phyloP scores from a whole-genome alignment of 2,329 filamentous ascomycete genomes.

The Neonectria magnoliae region DNA sequence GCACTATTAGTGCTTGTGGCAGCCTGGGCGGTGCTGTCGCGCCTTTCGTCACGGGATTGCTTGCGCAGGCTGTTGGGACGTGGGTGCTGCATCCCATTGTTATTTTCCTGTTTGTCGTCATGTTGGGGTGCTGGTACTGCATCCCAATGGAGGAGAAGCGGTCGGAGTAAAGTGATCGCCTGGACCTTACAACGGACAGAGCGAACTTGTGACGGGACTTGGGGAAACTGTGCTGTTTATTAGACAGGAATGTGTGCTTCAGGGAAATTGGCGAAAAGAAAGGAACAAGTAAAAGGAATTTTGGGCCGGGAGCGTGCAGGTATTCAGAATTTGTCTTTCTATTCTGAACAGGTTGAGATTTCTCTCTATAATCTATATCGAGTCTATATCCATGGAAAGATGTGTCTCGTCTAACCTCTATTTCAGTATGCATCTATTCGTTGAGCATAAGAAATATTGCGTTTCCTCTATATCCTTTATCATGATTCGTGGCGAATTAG shows the following conservation, averaged over 20 bases:
- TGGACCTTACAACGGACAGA: not conserved
- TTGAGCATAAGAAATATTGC: constrained; percentile 9
- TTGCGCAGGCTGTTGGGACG: constrained; percentile 70
- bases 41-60: constrained; percentile 71
- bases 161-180: constrained; percentile 58
- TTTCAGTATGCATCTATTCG: constrained; percentile 26
- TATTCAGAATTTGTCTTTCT: not conserved
- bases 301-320: not conserved
- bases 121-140: constrained; percentile 72
- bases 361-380: constrained; percentile 26
- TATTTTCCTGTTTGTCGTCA: constrained; percentile 70
- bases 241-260: not conserved
- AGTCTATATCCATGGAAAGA: constrained; percentile 21
- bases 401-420: constrained; percentile 25
- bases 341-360: constrained; percentile 8
- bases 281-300: not conserved
- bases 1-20: constrained; percentile 75
- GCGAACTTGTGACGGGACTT: not conserved
- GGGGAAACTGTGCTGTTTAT: not conserved
- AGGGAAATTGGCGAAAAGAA: not conserved
- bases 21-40: constrained; percentile 74
- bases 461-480: not conserved
- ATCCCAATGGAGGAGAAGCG: constrained; percentile 69
- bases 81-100: constrained; percentile 75
- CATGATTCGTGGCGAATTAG: constrained; percentile 30